These are phyloP conservation scores for Emmonsiellopsis sp. DNA, from an alignment of 2,329 filamentous ascomycete species.

Conservation along the genomic window DNA sequence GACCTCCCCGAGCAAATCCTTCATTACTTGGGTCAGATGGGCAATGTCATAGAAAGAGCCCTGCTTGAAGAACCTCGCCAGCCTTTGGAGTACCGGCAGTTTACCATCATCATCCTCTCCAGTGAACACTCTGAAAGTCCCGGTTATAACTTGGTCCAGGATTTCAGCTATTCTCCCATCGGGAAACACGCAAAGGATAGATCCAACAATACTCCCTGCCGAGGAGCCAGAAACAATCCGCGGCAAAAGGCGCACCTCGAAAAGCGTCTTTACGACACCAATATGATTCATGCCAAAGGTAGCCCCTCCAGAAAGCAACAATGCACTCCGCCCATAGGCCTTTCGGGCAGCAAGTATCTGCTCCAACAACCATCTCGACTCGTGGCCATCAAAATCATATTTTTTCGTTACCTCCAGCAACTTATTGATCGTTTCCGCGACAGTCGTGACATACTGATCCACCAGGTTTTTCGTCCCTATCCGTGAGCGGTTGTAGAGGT, in stretches of 20 bases:
- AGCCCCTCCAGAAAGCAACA: slow-evolving; percentile 74
- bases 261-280: slow-evolving; percentile 73
- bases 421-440: slow-evolving; percentile 61
- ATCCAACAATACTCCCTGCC: slow-evolving; percentile 76
- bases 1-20: slow-evolving; percentile 68
- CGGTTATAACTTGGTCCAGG: slow-evolving; percentile 62
- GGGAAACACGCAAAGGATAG: slow-evolving; percentile 66
- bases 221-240: slow-evolving; percentile 83
- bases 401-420: slow-evolving; percentile 55
- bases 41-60: slow-evolving; percentile 78
- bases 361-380: slow-evolving; percentile 54
- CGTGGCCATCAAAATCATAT: slow-evolving; percentile 43
- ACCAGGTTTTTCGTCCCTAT: slow-evolving; percentile 80
- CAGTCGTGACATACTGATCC: slow-evolving; percentile 75
- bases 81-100: slow-evolving; percentile 58
- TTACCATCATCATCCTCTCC: slow-evolving; percentile 39
- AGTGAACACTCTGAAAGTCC: slow-evolving; percentile 74
- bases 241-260: slow-evolving; percentile 64
- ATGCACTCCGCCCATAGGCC: slow-evolving; percentile 73
- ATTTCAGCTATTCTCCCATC: slow-evolving; percentile 68
- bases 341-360: slow-evolving; percentile 63
- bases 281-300: slow-evolving; percentile 91
- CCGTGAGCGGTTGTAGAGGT: slow-evolving; percentile 74
- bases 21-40: slow-evolving; percentile 74
- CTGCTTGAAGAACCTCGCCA: slow-evolving; percentile 66